phyloP scores from a whole-genome alignment of 169 alveolate species.

The Plasmodium relictum region DNA sequence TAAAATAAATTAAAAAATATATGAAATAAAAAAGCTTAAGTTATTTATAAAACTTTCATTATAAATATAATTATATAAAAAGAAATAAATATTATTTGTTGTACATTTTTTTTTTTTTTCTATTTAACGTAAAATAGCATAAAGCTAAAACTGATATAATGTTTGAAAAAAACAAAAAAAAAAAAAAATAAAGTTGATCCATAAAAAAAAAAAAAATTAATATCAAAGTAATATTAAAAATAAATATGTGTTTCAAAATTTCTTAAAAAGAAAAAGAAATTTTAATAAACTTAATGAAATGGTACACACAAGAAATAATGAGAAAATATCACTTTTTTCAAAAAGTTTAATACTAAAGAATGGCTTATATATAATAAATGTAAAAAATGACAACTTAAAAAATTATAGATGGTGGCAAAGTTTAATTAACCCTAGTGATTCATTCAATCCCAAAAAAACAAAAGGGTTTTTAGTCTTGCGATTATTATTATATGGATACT shows the following conservation, averaged over 20 bases:
- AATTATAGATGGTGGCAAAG: slow-evolving; percentile 63
- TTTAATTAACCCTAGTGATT: slow-evolving; percentile 36
- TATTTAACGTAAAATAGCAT: too few relatives aligned
- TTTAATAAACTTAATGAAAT: slow-evolving; percentile 20
- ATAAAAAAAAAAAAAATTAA: slow-evolving; percentile 9
- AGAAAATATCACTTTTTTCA: slow-evolving; percentile 59
- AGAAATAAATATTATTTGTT: too few relatives aligned
- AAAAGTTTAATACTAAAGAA: slow-evolving; percentile 22
- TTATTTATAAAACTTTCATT: too few relatives aligned
- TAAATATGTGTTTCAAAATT: neutral
- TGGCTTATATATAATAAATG: slow-evolving; percentile 50
- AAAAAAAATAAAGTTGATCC: slow-evolving; percentile 12
- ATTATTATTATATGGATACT: slow-evolving; percentile 61
- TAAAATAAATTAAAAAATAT: too few relatives aligned
- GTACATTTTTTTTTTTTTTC: too few relatives aligned
- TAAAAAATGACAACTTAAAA: slow-evolving; percentile 26
- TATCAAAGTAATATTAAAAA: neutral
- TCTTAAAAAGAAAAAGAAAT: neutral
- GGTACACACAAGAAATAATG: slow-evolving; percentile 44
- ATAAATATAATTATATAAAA: too few relatives aligned
- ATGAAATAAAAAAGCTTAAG: too few relatives aligned
- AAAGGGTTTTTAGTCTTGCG: slow-evolving; percentile 64
- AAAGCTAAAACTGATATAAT: too few relatives aligned
- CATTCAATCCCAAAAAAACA: slow-evolving; percentile 61
- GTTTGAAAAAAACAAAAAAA: neutral